Percentiles rank a stretch among this genome's conserved stretches.
phyloP scores from a whole-genome alignment of 2,329 filamentous ascomycete genomes.

The Lecanoromycetidae sp. region DNA sequence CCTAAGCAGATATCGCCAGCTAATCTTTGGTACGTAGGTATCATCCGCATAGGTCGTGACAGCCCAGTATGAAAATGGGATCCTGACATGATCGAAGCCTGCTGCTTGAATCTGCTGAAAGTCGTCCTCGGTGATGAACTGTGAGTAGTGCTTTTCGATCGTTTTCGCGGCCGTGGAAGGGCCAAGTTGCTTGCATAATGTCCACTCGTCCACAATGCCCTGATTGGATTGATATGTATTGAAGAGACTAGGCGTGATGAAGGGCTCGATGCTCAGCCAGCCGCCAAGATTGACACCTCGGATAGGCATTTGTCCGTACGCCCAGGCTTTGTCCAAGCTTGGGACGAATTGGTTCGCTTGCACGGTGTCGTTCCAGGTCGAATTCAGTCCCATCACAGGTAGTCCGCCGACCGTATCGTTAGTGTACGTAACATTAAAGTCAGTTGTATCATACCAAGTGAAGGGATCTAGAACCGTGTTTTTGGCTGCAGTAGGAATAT shows the following conservation, averaged over 20 bases:
- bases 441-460: conserved; percentile 76
- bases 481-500: conserved; percentile 53
- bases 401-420: conserved; percentile 70
- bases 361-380: conserved; percentile 71
- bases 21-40: conserved; percentile 73
- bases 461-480: conserved; percentile 78
- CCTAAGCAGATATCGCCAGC: conserved; percentile 86
- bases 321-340: conserved; percentile 62
- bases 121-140: conserved; percentile 72
- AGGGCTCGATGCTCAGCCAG: conserved; percentile 88
- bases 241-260: conserved; percentile 90
- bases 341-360: conserved; percentile 70
- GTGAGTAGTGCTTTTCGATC: conserved; percentile 84
- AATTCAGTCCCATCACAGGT: conserved; percentile 80
- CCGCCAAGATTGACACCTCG: conserved; percentile 87
- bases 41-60: conserved; percentile 74
- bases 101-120: conserved; percentile 76
- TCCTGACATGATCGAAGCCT: conserved; percentile 91
- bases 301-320: conserved; percentile 67
- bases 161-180: conserved; percentile 48
- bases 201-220: conserved; percentile 79
- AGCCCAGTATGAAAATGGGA: conserved; percentile 92
- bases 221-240: conserved; percentile 47
- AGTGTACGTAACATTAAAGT: conserved; percentile 93
- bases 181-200: conserved; percentile 60